Evolutionary conservation across 148 eudicot species (phyloP), one percentile per base, ranked within the genome.

Genomic region (Oxyria digyna): DNA sequence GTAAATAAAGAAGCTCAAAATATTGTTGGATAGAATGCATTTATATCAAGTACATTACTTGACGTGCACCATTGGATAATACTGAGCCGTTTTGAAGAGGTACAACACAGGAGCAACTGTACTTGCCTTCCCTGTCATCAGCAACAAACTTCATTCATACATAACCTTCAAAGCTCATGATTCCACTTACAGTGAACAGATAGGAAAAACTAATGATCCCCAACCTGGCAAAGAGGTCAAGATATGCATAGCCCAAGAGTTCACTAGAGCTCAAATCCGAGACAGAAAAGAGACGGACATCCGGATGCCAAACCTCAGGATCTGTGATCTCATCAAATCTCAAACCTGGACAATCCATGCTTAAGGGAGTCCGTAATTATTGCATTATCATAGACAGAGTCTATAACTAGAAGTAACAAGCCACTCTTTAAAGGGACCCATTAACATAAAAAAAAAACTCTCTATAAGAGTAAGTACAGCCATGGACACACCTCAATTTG

Each of bases 31-130:
- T 63, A 52, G 23, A 23, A 72, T 42, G 37, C 15, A 24, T 43
- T 20, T 20, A 59, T 29, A 59, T 29, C n/a, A 55, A 12, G 37
- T 59, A 59, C 65, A 14, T 75, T 69, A 94, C 99, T 97, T 90
- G 91, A 74, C 84, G 83, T 9, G 75, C 66, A 69, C 83, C 89
- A 70, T 78, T 73, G 8, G 71, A 72, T 72, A 64, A 69, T 70
- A 78, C 74, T 23, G 96, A 90, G 71, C 90, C 83, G 73, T 85
- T 87, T 67, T 94, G 99, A 74, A 94, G 96, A 81, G 99, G 78
- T 67, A 94, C 79, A 18, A 94, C 97, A 73, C 96, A 90, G 20
- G 95, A 83, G 71, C 87, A 97, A 62, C 87, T 83, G 81, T 85
- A 88, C 77, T 94, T 94, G 49, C 87, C 97, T 72, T 81, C 89